Conservation (phyloP, 176 grass and related monocot genomes). For the Musa troglodytarum region DNA sequence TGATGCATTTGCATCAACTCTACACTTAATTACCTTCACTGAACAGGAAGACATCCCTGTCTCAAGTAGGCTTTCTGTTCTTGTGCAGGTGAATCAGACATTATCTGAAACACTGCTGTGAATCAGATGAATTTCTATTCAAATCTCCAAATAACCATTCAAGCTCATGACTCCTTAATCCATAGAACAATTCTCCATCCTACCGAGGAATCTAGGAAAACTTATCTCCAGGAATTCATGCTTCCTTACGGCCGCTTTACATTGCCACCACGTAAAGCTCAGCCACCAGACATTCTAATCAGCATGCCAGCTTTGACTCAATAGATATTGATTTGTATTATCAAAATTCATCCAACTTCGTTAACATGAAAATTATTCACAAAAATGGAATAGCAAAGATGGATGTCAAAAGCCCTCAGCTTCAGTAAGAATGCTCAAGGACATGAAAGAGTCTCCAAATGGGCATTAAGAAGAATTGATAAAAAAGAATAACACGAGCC, state of each 20-base stretch:
- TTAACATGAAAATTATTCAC: background rate
- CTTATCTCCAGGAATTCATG: no score
- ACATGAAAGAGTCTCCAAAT: no score
- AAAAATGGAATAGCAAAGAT: no score
- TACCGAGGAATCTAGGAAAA: background rate
- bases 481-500: background rate
- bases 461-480: no score
- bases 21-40: background rate
- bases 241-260: no score
- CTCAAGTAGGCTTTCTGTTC: background rate
- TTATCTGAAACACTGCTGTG: background rate
- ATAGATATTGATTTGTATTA: background rate
- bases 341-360: background rate
- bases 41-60: background rate
- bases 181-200: background rate
- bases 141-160: background rate
- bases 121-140: background rate
- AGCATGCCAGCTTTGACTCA: background rate
- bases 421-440: no score
- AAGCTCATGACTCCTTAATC: background rate
- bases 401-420: no score
- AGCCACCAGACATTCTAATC: background rate
- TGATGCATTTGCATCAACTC: background rate
- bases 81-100: background rate
- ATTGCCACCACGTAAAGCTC: background rate